Conservation (phyloP, 2,329 filamentous ascomycete species). For the Botrytis elliptica region DNA sequence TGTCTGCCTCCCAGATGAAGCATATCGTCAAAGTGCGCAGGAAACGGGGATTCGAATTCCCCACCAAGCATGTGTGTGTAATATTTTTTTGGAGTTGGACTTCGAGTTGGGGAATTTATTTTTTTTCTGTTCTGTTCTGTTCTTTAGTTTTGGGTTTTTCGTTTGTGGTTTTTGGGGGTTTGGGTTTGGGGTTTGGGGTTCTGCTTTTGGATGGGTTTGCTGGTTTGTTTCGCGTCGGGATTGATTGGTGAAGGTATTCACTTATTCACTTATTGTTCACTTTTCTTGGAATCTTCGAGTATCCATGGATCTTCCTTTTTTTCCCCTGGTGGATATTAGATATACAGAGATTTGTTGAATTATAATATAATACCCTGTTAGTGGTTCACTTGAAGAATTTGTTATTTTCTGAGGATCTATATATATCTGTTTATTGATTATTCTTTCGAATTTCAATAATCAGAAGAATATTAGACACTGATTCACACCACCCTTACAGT, state of each 20-base stretch:
- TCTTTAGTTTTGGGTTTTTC: neutral
- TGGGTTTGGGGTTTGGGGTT: no score
- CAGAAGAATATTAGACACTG: neutral
- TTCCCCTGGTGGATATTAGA: neutral
- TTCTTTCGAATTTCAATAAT: neutral
- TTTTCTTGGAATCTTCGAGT: neutral
- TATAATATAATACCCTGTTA: neutral
- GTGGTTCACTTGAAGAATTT: neutral
- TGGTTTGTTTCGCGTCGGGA: neutral
- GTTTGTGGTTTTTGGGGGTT: neutral
- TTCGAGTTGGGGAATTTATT: no score
- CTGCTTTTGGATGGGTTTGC: neutral
- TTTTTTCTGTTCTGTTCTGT: neutral
- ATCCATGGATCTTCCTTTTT: no score
- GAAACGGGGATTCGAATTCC: conserved; percentile 22
- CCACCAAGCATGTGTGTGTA: conserved; percentile 14
- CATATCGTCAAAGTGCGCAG: neutral
- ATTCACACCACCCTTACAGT: neutral
- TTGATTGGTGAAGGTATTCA: conserved; percentile 9
- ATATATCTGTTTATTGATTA: neutral
- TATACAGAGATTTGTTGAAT: neutral
- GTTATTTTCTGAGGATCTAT: neutral
- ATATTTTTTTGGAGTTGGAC: neutral
- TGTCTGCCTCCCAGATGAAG: conserved; percentile 17
- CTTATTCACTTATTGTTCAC: neutral